Evolutionary conservation across 2,329 filamentous ascomycete genomes (phyloP).

Genomic region (Endoconidiophora laricicola): DNA sequence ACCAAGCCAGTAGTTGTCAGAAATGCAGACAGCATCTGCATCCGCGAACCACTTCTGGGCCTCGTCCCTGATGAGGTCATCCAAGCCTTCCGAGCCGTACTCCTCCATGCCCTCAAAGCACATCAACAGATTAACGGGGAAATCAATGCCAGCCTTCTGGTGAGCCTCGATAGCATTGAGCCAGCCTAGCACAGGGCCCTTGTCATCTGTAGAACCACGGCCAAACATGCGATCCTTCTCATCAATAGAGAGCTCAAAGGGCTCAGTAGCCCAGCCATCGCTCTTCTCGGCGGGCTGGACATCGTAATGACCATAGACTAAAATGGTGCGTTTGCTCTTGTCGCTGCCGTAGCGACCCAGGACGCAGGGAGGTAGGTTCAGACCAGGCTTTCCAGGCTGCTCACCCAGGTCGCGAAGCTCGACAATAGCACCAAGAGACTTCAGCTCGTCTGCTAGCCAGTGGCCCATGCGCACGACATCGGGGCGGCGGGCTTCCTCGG

Average conservation of each 20-base stretch:
- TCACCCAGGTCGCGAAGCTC: conserved; percentile 77
- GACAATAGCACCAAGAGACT: conserved; percentile 67
- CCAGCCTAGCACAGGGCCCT: conserved; percentile 94
- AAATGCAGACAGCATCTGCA: conserved; percentile 91
- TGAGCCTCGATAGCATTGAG: conserved; percentile 96
- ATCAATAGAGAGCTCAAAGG: conserved; percentile 75
- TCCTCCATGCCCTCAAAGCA: conserved; percentile 99
- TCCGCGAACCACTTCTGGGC: conserved; percentile 91
- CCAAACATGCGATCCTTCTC: conserved; percentile 92
- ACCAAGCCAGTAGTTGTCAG: conserved; percentile 98
- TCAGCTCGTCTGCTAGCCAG: conserved; percentile 72
- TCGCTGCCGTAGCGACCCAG: conserved; percentile 86
- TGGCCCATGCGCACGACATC: conserved; percentile 96
- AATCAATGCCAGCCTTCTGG: conserved; percentile 82
- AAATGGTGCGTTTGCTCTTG: conserved; percentile 80
- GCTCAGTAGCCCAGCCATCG: conserved; percentile 91
- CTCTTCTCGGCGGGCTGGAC: conserved; percentile 87
- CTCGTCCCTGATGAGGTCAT: conserved; percentile 84
- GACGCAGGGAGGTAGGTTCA: conserved; percentile 84
- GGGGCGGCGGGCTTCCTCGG: conserved; percentile 70
- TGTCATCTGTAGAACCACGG: conserved; percentile 90
- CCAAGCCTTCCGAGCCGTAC: conserved; percentile 89
- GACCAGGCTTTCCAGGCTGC: conserved; percentile 77
- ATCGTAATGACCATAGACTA: conserved; percentile 98
- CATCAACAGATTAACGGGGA: conserved; percentile 96